phyloP scores from a whole-genome alignment of 805 yeast genomes.

The Yamadazyma paraphyllophila region DNA sequence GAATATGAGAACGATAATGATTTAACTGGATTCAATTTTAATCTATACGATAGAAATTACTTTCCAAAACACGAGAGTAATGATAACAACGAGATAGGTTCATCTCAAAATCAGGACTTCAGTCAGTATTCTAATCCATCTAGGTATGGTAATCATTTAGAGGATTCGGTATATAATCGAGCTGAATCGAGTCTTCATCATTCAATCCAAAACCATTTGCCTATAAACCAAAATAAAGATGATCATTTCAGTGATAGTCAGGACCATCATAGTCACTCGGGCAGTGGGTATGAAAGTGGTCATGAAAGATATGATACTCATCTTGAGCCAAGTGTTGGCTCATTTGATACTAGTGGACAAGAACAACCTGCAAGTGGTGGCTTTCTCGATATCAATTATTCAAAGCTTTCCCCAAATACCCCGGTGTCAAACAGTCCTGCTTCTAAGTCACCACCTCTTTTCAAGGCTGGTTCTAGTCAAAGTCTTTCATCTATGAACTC shows the following conservation, averaged over 20 bases:
- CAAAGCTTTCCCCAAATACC: conserved; percentile 5
- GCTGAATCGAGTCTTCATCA: no score
- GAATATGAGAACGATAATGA: conserved; percentile 10
- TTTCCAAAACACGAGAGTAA: background rate
- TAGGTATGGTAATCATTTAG: background rate
- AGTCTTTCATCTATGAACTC: conserved; percentile 16
- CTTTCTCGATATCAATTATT: background rate
- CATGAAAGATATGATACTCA: background rate
- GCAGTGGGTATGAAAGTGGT: conserved; percentile 1
- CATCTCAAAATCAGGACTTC: background rate
- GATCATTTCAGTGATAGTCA: background rate
- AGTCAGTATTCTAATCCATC: background rate
- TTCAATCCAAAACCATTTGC: background rate
- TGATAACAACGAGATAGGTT: background rate
- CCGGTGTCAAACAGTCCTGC: conserved; percentile 6
- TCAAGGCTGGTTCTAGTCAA: conserved; percentile 13
- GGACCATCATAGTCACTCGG: background rate
- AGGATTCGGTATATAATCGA: no score
- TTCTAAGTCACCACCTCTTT: conserved; percentile 4
- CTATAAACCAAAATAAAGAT: background rate
- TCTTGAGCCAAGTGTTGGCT: background rate
- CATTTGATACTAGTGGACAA: background rate
- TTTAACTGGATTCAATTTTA: conserved; percentile 22
- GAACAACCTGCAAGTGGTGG: background rate
- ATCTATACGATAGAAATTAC: conserved; percentile 7